phyloP scores from a whole-genome alignment of 805 yeast genomes.

The Candida saitoana region DNA sequence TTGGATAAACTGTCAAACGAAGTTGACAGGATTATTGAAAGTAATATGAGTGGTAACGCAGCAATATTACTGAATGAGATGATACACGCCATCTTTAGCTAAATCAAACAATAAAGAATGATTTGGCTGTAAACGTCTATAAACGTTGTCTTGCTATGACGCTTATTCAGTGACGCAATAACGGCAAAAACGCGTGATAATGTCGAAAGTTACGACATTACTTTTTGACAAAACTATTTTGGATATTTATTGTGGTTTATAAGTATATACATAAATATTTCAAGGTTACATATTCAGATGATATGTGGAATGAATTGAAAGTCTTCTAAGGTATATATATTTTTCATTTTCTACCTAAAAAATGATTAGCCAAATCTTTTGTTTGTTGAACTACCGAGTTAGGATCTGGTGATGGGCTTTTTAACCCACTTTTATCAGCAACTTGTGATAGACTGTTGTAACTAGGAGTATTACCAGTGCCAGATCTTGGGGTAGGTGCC shows the following conservation, averaged over 20 bases:
- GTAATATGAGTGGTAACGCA: slow-evolving; percentile 4
- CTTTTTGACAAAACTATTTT: too few species aligned
- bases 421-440: slow-evolving; percentile 43
- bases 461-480: slow-evolving; percentile 22
- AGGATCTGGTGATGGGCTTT: slow-evolving; percentile 25
- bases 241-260: too few species aligned
- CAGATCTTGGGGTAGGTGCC: slow-evolving; percentile 4
- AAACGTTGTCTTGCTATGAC: too few species aligned
- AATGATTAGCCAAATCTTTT: slow-evolving; percentile 31
- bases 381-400: slow-evolving; percentile 31
- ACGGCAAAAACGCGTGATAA: not conserved
- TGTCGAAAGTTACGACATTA: not conserved
- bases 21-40: slow-evolving; percentile 1
- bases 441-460: slow-evolving; percentile 48
- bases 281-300: not conserved
- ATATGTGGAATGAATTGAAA: not conserved
- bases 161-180: not conserved
- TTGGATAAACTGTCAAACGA: slow-evolving; percentile 3
- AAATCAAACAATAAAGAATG: not conserved
- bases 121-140: too few species aligned
- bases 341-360: slow-evolving; percentile 18
- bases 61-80: slow-evolving; percentile 1
- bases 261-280: not conserved
- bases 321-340: not conserved
- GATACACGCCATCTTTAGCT: slow-evolving; percentile 2